Conservation (phyloP, 2,329 filamentous ascomycete genomes). For the Pochonia chlamydosporia region DNA sequence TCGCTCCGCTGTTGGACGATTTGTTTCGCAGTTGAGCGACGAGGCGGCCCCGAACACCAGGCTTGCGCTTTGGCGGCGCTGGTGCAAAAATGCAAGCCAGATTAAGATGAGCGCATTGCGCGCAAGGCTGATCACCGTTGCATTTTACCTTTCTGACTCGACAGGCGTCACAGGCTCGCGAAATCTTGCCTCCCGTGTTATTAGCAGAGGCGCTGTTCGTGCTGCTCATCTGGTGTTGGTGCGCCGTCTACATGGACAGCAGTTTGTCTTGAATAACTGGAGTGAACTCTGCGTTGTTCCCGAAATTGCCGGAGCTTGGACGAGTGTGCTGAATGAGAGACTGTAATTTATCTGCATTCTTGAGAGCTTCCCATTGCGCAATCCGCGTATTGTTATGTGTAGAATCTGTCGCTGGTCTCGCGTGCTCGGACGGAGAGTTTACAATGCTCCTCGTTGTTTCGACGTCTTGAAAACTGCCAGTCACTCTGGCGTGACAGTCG, state of each 20-base stretch:
- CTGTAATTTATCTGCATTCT: no score
- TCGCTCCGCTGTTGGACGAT: conserved; percentile 4
- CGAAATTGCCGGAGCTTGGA: no score
- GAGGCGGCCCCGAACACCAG: conserved; percentile 26
- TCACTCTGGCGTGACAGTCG: no score
- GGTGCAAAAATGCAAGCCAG: conserved; percentile 28
- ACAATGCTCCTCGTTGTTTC: no score
- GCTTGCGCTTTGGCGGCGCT: conserved; percentile 26
- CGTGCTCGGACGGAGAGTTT: no score
- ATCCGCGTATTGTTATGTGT: no score
- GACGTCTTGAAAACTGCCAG: no score
- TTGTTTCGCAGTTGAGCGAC: conserved; percentile 28
- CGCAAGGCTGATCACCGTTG: conserved; percentile 27
- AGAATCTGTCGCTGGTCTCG: no score
- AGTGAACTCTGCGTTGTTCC: no score
- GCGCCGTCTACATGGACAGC: conserved; percentile 2
- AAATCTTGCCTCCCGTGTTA: conserved; percentile 11
- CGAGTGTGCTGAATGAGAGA: no score
- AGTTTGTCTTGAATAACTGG: background rate
- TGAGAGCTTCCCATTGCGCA: no score
- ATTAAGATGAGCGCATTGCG: conserved; percentile 29
- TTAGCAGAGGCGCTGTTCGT: background rate
- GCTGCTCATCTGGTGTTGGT: conserved; percentile 9
- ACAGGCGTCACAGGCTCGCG: conserved; percentile 31
- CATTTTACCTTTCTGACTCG: conserved; percentile 33